Evolutionary conservation across 2,329 filamentous ascomycete genomes (phyloP).

Genomic region (Cytospora piceicola): DNA sequence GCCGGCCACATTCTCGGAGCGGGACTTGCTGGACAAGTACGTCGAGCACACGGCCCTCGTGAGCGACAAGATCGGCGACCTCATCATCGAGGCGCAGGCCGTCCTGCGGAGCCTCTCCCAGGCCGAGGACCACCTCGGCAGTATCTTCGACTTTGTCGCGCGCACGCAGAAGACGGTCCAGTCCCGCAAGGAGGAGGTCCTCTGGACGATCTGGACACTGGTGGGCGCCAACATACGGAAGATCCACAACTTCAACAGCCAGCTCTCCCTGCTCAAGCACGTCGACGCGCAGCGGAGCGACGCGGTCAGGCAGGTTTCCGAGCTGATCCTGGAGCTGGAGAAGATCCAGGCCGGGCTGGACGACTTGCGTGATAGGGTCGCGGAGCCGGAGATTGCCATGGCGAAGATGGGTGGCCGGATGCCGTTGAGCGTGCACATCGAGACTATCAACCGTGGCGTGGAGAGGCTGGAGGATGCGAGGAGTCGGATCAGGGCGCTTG

Average conservation of each 20-base stretch:
- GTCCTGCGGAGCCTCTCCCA: constrained; percentile 67
- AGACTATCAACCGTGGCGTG: constrained; percentile 73
- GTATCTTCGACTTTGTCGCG: constrained; percentile 71
- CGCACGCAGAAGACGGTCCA: constrained; percentile 64
- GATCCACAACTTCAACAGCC: constrained; percentile 63
- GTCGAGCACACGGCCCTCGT: constrained; percentile 72
- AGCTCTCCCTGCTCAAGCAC: constrained; percentile 66
- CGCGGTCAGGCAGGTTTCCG: constrained; percentile 70
- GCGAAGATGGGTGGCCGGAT: constrained; percentile 47
- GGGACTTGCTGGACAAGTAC: constrained; percentile 72
- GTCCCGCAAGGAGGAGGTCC: constrained; percentile 65
- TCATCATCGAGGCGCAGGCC: constrained; percentile 72
- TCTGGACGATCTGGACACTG: constrained; percentile 73
- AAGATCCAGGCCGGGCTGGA: constrained; percentile 72
- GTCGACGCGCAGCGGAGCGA: constrained; percentile 68
- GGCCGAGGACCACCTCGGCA: constrained; percentile 69
- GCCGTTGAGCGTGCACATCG: constrained; percentile 74
- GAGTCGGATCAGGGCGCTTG: constrained; percentile 59
- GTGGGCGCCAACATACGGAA: constrained; percentile 69
- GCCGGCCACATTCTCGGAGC: constrained; percentile 61
- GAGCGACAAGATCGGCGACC: constrained; percentile 67
- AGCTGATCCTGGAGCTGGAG: constrained; percentile 72
- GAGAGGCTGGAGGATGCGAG: constrained; percentile 71
- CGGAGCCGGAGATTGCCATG: constrained; percentile 63
- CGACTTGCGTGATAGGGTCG: constrained; percentile 72